A percentile compares a stretch with the other conserved stretches of the same genome.
Conservation (phyloP, 805 yeast species). For the Deakozyma indianensis region DNA sequence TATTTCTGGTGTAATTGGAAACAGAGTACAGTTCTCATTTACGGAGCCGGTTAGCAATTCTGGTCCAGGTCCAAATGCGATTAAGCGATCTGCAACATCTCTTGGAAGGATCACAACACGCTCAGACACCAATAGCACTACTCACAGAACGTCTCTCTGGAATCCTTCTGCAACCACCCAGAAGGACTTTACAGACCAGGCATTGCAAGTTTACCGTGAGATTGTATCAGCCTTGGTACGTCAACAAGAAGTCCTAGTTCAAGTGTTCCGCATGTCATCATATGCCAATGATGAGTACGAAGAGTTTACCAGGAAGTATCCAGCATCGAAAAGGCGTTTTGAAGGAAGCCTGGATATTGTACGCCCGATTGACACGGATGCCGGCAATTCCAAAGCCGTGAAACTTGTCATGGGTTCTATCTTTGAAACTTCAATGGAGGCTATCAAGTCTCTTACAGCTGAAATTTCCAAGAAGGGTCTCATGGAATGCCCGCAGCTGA, state of each 20-base stretch:
- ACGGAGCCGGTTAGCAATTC: background rate
- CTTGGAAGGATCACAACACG: conserved; percentile 1
- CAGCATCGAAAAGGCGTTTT: conserved; percentile 10
- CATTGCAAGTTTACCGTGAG: background rate
- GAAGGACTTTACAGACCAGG: background rate
- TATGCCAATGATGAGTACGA: conserved; percentile 25
- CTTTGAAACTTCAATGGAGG: conserved; percentile 26
- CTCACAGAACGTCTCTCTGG: background rate
- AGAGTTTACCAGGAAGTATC: conserved; percentile 24
- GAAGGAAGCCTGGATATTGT: conserved; percentile 15
- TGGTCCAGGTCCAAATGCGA: background rate
- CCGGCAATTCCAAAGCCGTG: conserved; percentile 33
- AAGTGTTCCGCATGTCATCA: conserved; percentile 33
- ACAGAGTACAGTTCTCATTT: conserved; percentile 9
- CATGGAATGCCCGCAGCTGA: conserved; percentile 29
- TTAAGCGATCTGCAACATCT: background rate
- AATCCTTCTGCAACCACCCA: background rate
- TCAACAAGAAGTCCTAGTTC: conserved; percentile 36
- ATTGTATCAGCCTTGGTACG: conserved; percentile 10
- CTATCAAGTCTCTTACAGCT: conserved; percentile 20
- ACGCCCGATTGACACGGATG: conserved; percentile 30
- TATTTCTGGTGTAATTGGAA: conserved; percentile 7
- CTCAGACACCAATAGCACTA: background rate
- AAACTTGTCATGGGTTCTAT: conserved; percentile 31
- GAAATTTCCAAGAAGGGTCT: conserved; percentile 24